Base-by-base conservation (phyloP, 768 basidiomycete species). In the Suillus cothurnatus region DNA sequence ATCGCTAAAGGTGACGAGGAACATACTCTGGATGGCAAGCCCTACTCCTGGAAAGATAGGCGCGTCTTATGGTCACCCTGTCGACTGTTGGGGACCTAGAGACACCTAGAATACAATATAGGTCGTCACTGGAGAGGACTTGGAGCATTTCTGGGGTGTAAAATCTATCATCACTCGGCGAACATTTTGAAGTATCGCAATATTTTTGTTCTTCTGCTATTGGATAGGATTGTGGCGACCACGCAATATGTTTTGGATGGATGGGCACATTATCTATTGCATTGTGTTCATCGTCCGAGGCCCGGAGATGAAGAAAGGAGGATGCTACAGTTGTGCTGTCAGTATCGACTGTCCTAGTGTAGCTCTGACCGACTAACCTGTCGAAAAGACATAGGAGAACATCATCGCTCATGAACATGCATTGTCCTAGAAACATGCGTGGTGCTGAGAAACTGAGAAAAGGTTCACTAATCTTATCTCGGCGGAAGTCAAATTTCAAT, bases 1-100 rank as follows among this genome's bases (percentile, higher is more conserved):
- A 6, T 21, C 7, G 49, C 23, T 43, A 3, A n/a, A 52, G 36
- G 49, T 21, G 36, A 53, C n/a, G 41, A 38, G 41, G 23, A 61
- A 84, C 92, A 67, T 65, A 94, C 94, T 95, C 94, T 78, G 94
- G 94, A 71, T 95, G 94, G 68, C 93, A 94, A 9, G 86, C 83
- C 68, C 82, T 84, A 74, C 92, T 93, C 38, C 93, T 81, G 0
- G 84, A 79, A 61, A 95, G 85, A 75, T 94, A 95, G 23, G 91
- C 92, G 31, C 92, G 81, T 49, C 94, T 77, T 43, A 94, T 82
- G 41, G 87, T 76, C 66, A 86, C 77, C 66, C 84, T 85, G 74
- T 94, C 91, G 43, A 87, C 77, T 38, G 71, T 71, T 0, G 81
- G 74, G 8, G 79, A 79, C 66, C 82, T 84, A 26, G 81, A 70